These are phyloP conservation scores for Xylariaceae sp. DNA, from an alignment of 2,329 filamentous ascomycete genomes.

Conservation along the genomic window DNA sequence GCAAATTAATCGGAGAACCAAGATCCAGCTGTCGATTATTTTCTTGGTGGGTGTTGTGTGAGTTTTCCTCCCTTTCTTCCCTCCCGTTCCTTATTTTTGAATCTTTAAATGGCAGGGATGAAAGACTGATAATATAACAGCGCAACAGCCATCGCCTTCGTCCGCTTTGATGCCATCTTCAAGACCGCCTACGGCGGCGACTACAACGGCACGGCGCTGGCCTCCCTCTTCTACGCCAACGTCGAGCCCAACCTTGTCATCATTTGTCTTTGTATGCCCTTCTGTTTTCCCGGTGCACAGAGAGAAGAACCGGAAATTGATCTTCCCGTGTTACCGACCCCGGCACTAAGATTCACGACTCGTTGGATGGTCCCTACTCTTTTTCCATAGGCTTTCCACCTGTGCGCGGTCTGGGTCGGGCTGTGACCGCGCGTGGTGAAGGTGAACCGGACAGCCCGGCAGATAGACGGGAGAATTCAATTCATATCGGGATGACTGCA, in stretches of 20 bases:
- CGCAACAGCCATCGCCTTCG: slow-evolving; percentile 8
- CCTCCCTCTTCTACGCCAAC: slow-evolving; percentile 17
- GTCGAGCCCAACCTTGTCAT: slow-evolving; percentile 38
- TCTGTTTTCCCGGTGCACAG: too few relatives aligned
- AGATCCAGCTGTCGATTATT: slow-evolving; percentile 38
- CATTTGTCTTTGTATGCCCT: slow-evolving; percentile 38
- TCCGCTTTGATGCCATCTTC: slow-evolving; percentile 13
- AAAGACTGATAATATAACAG: background rate
- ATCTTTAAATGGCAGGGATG: background rate
- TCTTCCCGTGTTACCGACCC: too few relatives aligned
- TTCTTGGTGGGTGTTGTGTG: slow-evolving; percentile 41
- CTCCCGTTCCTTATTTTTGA: background rate
- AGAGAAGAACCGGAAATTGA: too few relatives aligned
- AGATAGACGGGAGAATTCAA: too few relatives aligned
- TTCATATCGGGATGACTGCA: too few relatives aligned
- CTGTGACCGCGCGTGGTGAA: too few relatives aligned
- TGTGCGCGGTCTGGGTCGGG: too few relatives aligned
- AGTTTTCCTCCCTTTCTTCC: slow-evolving; percentile 21
- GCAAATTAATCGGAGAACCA: slow-evolving; percentile 38
- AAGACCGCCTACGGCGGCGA: slow-evolving; percentile 11
- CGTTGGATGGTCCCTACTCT: too few relatives aligned
- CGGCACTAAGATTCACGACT: too few relatives aligned
- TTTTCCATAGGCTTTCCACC: too few relatives aligned
- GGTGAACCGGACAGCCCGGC: too few relatives aligned
- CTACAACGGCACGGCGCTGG: slow-evolving; percentile 5